phyloP scores from a whole-genome alignment of 306 rosid genomes.

The Ziziphus jujuba region DNA sequence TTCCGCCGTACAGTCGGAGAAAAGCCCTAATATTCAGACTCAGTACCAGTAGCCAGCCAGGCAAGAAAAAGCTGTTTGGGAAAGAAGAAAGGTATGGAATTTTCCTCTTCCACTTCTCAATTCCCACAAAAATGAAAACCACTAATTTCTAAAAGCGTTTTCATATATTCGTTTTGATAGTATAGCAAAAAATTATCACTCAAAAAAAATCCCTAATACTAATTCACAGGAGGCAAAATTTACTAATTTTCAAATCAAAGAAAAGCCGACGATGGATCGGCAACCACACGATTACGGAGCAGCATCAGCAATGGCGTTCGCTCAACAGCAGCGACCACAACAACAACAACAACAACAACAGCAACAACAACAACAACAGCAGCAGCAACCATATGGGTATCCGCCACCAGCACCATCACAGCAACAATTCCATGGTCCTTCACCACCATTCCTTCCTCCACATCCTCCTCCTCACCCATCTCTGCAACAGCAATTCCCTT shows the following conservation, averaged over 20 bases:
- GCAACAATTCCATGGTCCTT: slow-evolving; percentile 83
- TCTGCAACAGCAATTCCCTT: slow-evolving; percentile 79
- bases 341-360: slow-evolving; percentile 41
- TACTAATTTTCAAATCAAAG: no score
- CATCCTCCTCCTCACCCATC: slow-evolving; percentile 74
- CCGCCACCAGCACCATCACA: slow-evolving; percentile 44
- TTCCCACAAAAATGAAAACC: no score
- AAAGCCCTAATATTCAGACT: no score
- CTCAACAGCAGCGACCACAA: slow-evolving; percentile 77
- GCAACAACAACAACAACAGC: slow-evolving; percentile 79
- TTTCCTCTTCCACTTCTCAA: no score
- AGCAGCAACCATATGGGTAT: slow-evolving; percentile 67
- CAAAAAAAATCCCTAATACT: background rate
- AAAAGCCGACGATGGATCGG: slow-evolving; percentile 59
- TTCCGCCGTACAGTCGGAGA: no score
- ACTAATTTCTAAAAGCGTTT: no score
- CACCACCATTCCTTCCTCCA: slow-evolving; percentile 81
- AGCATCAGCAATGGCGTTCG: slow-evolving; percentile 77
- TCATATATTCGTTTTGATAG: no score
- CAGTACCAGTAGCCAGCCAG: no score
- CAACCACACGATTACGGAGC: slow-evolving; percentile 82
- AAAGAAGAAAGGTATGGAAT: background rate
- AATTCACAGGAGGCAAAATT: background rate
- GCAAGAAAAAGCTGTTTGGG: no score
- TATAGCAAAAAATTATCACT: no score